These are phyloP conservation scores for Lasiodiplodia theobromae DNA, from an alignment of 2,329 filamentous ascomycete genomes.

Conservation along the genomic window DNA sequence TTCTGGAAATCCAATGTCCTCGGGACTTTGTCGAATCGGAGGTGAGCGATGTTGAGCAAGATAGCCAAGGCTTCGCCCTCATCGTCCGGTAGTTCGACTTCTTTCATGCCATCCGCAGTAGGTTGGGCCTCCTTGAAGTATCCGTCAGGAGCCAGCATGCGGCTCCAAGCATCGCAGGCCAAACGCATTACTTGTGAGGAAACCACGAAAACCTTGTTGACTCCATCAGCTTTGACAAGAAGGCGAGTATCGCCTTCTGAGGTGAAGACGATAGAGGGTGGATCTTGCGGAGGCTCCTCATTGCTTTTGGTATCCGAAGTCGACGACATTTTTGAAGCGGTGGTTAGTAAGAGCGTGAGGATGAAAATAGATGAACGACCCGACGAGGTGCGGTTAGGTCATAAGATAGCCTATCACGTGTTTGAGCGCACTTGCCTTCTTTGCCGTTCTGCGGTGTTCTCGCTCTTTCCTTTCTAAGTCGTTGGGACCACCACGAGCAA, in stretches of 20 bases:
- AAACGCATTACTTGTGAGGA: slow-evolving; percentile 31
- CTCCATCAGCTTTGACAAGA: not conserved
- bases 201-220: slow-evolving; percentile 32
- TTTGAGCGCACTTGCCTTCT: no score
- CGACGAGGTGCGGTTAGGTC: no score
- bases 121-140: slow-evolving; percentile 24
- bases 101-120: slow-evolving; percentile 32
- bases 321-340: no score
- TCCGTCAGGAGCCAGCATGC: slow-evolving; percentile 32
- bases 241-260: not conserved
- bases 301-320: not conserved
- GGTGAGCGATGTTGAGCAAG: slow-evolving; percentile 44
- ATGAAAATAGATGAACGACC: no score
- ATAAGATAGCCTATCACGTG: no score
- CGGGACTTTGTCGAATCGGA: slow-evolving; percentile 37
- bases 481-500: no score
- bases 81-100: slow-evolving; percentile 42
- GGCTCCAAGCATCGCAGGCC: slow-evolving; percentile 37
- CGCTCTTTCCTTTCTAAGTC: no score
- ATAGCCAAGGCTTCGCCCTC: slow-evolving; percentile 41
- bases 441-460: no score
- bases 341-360: no score
- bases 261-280: not conserved
- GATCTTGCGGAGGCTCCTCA: no score
- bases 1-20: not conserved